Conservation (phyloP, 1,284 basidiomycete genomes). For the Cryptococcus sp. region DNA sequence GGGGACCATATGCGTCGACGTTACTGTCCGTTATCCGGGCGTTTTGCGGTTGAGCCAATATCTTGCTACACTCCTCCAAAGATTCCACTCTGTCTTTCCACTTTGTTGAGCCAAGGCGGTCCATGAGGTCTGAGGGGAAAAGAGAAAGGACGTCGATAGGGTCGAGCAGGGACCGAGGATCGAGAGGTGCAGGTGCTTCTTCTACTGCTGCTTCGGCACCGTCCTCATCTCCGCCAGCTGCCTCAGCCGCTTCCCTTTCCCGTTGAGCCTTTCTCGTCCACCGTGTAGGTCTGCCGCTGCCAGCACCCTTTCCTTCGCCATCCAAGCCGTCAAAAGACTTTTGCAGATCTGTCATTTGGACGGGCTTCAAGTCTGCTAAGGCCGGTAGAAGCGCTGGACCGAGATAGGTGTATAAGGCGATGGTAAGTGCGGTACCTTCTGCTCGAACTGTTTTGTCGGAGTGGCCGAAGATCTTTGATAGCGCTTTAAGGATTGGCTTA, state of each 20-base stretch:
- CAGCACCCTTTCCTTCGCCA: slow-evolving; percentile 77
- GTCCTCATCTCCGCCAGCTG: slow-evolving; percentile 52
- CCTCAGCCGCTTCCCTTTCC: slow-evolving; percentile 63
- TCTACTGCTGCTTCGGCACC: slow-evolving; percentile 43
- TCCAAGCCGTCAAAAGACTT: slow-evolving; percentile 86
- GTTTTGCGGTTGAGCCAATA: slow-evolving; percentile 65
- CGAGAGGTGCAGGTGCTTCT: slow-evolving; percentile 58
- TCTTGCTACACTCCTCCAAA: slow-evolving; percentile 75
- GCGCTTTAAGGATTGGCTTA: slow-evolving; percentile 73
- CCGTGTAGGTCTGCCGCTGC: slow-evolving; percentile 73
- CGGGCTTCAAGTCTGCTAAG: slow-evolving; percentile 90
- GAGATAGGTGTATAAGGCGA: slow-evolving; percentile 82
- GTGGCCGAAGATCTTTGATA: slow-evolving; percentile 94
- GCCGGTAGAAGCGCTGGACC: slow-evolving; percentile 85
- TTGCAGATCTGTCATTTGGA: slow-evolving; percentile 95
- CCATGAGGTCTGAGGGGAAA: slow-evolving; percentile 72
- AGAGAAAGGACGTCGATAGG: slow-evolving; percentile 75
- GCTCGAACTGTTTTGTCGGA: slow-evolving; percentile 94
- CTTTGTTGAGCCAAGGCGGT: slow-evolving; percentile 80
- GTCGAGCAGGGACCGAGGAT: slow-evolving; percentile 82
- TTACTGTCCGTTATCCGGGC: slow-evolving; percentile 77
- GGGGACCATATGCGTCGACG: slow-evolving; percentile 49
- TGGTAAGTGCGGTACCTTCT: slow-evolving; percentile 78
- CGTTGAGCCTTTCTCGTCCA: slow-evolving; percentile 76
- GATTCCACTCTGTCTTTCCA: slow-evolving; percentile 98